Conservation (phyloP, 352 stramenopile species). For the Globisporangium solare region DNA sequence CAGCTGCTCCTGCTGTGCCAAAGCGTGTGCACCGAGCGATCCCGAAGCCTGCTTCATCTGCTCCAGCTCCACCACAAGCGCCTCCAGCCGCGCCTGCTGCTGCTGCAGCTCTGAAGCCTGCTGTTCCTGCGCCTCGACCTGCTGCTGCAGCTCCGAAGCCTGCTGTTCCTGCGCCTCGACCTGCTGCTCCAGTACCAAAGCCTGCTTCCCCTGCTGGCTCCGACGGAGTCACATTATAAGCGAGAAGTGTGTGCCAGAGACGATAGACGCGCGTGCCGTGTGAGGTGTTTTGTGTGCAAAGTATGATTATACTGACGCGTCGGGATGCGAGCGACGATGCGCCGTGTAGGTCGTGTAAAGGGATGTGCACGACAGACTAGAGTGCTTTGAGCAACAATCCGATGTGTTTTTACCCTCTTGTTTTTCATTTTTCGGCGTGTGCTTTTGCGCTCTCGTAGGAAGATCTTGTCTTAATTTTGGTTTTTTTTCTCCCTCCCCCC, state of each 20-base stretch:
- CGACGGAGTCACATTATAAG: conserved; percentile 14
- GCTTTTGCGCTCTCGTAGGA: conserved; percentile 7
- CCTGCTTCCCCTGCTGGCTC: conserved; percentile 8
- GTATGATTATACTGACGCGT: conserved; percentile 11
- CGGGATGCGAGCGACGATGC: background rate
- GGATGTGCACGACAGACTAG: no score
- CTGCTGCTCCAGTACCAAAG: conserved; percentile 15
- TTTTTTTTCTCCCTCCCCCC: conserved; percentile 1
- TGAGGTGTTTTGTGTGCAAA: conserved; percentile 3
- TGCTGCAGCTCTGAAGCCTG: conserved; percentile 1
- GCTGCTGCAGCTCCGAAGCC: conserved; percentile 18
- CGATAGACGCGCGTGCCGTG: background rate
- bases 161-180: conserved; percentile 1
- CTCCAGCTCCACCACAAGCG: conserved; percentile 5
- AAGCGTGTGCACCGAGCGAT: conserved; percentile 19
- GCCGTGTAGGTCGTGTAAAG: background rate
- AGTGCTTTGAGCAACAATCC: background rate
- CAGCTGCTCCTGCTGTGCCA: conserved; percentile 8
- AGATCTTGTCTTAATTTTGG: conserved; percentile 8
- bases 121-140: conserved; percentile 1
- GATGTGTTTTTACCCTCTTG: conserved; percentile 13
- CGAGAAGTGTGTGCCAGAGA: no score
- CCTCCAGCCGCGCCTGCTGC: conserved; percentile 4
- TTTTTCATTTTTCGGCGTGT: conserved; percentile 7
- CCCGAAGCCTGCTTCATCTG: conserved; percentile 15